These are phyloP conservation scores for Albizia julibrissin DNA, from an alignment of 306 rosid species.

Conservation along the genomic window DNA sequence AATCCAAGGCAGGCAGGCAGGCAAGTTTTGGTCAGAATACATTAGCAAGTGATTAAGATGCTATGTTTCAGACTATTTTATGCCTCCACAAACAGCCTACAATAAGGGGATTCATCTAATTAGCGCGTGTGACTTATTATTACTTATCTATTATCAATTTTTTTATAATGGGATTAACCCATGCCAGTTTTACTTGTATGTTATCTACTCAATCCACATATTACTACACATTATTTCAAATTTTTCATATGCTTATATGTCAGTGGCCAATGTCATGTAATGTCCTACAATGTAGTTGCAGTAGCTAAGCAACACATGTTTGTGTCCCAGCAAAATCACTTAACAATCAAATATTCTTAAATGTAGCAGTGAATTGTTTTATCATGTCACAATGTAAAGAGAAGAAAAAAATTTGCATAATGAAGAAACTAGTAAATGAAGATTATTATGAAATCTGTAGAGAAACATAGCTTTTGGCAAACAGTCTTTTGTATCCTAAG, in stretches of 20 bases:
- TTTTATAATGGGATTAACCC: no score
- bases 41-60: no score
- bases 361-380: neutral
- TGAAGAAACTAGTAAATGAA: neutral
- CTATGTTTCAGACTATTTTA: no score
- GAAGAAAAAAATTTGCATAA: constrained; percentile 6
- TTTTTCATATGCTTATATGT: neutral
- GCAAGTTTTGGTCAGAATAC: no score
- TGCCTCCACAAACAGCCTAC: no score
- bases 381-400: neutral
- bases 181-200: no score
- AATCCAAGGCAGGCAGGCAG: no score
- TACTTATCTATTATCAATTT: no score
- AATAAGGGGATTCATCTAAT: no score
- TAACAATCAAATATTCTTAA: constrained; percentile 7
- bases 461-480: constrained; percentile 19
- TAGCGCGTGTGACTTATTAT: no score
- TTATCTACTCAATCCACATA: no score
- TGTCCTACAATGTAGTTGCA: neutral
- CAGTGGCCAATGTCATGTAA: neutral
- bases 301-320: neutral
- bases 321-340: neutral
- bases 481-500: constrained; percentile 2
- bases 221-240: no score
- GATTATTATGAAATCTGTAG: constrained; percentile 7